Base-by-base conservation (phyloP, 208 protist species). In the Acanthamoeba castellanii region DNA sequence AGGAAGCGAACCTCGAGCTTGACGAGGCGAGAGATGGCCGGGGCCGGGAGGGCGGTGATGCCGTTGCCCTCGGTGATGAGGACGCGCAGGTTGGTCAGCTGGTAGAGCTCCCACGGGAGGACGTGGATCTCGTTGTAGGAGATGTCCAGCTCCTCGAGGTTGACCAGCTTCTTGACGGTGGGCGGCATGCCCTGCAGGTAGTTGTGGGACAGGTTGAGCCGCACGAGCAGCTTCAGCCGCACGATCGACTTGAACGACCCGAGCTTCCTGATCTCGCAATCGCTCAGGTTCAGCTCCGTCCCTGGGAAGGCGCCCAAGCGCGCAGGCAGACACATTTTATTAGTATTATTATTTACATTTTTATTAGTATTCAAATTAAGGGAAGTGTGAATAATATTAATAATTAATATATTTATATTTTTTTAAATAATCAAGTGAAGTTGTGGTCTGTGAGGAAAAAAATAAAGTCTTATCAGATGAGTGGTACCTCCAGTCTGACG, bases 171-270 rank as follows among this genome's bases (percentile, higher is more conserved):
- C 85, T 92, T 68, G 55, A 92, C 64, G 6, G 55, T 92, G 85
- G 85, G 11, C 32, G 85, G 85, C 55, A 92, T 74, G 85, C 64
- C 64, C 42, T 92, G 85, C 61, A 92, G 85, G 61, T 92, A 92
- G 85, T 92, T 92, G 59, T 74, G 55, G 16, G 85, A 70, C 34
- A 92, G 59, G 85, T 92, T 74, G 11, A 92, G 85, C 25, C 42
- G n/a, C 32, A 92, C 85, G 47, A 92, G 85, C 85, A 92, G 85
- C 85, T 92, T 92, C n/a, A 92, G 85, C 59, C 34, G 14, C 59
- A 92, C 85, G 64, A 92, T 92, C 34, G 59, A 74, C 25, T 92
- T 92, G 59, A 92, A 92, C 57, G 59, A 68, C 59, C 59, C 85
- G 32, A 92, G 59, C 85, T 92, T 92, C 64, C 42, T 42, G 27